Evolutionary conservation across 257 asterid species (phyloP).

Genomic region (Nemophila menziesii): DNA sequence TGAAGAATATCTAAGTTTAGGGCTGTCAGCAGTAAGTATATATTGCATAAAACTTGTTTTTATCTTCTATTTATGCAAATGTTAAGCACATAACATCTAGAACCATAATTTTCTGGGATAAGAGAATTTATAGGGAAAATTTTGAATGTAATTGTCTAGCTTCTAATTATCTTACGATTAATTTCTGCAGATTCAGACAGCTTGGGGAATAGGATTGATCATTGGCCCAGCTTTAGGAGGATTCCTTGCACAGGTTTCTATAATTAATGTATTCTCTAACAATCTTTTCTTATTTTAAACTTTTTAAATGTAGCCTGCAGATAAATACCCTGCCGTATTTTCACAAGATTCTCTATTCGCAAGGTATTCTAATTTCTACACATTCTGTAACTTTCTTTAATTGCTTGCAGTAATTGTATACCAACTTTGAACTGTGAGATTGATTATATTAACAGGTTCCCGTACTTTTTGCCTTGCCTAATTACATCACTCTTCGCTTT

Average conservation of each 20-base stretch:
- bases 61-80: background rate
- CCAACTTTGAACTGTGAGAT: background rate
- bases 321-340: slow-evolving; percentile 60
- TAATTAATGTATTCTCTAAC: background rate
- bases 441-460: slow-evolving; percentile 52
- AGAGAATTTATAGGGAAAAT: background rate
- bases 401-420: background rate
- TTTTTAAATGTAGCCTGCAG: slow-evolving; percentile 52
- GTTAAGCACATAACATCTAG: too few relatives aligned
- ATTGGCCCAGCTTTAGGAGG: slow-evolving; percentile 95
- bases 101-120: background rate
- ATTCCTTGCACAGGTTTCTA: slow-evolving; percentile 69
- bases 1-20: slow-evolving; percentile 66
- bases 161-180: background rate
- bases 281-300: background rate
- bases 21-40: slow-evolving; percentile 61
- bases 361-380: slow-evolving; percentile 27
- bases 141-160: slow-evolving; percentile 1
- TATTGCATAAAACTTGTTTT: too few relatives aligned
- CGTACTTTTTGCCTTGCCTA: slow-evolving; percentile 75
- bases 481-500: slow-evolving; percentile 48
- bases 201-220: slow-evolving; percentile 87
- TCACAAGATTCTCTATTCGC: slow-evolving; percentile 53
- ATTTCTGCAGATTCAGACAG: slow-evolving; percentile 49
- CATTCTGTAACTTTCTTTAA: slow-evolving; percentile 6